Conservation (phyloP, 345 rosid genomes). For the Lepidium aucheri region DNA sequence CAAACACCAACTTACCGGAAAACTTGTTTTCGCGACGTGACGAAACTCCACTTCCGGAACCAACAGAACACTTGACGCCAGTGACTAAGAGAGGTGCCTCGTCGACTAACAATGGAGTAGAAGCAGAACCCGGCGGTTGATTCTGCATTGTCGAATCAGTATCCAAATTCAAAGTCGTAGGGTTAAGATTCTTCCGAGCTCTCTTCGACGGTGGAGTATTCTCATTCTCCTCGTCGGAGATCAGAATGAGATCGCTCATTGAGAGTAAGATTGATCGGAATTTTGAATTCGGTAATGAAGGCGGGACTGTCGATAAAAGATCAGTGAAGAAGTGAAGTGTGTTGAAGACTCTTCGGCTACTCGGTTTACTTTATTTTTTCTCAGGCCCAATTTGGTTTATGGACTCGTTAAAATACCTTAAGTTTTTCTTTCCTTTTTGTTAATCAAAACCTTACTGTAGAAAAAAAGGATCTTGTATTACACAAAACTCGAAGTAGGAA, state of each 20-base stretch:
- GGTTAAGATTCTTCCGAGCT: background rate
- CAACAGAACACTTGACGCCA: constrained; percentile 27
- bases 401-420: too few species aligned
- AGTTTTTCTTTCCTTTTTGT: too few species aligned
- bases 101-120: constrained; percentile 39
- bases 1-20: constrained; percentile 27
- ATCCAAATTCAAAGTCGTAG: constrained; percentile 1
- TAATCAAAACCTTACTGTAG: background rate
- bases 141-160: constrained; percentile 16
- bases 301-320: background rate
- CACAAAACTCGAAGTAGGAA: background rate
- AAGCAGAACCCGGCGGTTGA: constrained; percentile 14
- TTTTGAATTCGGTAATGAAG: background rate
- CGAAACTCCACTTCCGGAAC: constrained; percentile 22
- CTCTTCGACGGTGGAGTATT: constrained; percentile 13
- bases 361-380: background rate
- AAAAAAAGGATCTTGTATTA: background rate
- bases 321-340: background rate
- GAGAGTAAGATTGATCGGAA: background rate
- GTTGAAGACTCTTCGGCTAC: background rate
- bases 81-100: constrained; percentile 44
- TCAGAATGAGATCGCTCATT: constrained; percentile 16
- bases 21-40: constrained; percentile 9
- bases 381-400: too few species aligned
- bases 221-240: constrained; percentile 19